A percentile compares a stretch with the other conserved stretches of the same genome.
These are phyloP conservation scores for Allantophomopsis cytisporea DNA, from an alignment of 2,329 filamentous ascomycete species.

Conservation along the genomic window DNA sequence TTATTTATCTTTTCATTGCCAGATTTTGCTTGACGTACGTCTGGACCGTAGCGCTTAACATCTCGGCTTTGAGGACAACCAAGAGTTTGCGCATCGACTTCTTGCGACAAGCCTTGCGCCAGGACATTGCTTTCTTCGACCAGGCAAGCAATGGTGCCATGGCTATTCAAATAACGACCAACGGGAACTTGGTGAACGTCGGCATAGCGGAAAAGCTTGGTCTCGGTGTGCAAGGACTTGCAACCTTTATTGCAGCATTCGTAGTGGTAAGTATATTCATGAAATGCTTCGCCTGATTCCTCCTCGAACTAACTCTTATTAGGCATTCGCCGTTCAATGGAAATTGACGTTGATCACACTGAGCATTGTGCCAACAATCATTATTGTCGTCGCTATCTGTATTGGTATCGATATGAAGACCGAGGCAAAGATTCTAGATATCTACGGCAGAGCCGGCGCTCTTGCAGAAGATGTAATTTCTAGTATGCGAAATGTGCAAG, in stretches of 20 bases:
- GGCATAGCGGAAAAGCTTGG: conserved; percentile 30
- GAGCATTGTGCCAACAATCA: too few relatives aligned
- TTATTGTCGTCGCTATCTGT: conserved; percentile 29
- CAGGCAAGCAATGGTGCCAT: conserved; percentile 74
- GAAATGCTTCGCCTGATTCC: too few relatives aligned
- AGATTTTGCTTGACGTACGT: conserved; percentile 33
- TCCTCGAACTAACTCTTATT: conserved; percentile 25
- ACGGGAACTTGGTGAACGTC: conserved; percentile 28
- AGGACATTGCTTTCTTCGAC: conserved; percentile 90
- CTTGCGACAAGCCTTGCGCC: too few relatives aligned
- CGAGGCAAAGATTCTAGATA: conserved; percentile 28
- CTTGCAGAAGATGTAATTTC: conserved; percentile 35
- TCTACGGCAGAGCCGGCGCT: conserved; percentile 26
- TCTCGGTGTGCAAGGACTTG: conserved; percentile 23
- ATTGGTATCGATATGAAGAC: conserved; percentile 22
- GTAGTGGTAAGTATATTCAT: too few relatives aligned
- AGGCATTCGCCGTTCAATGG: too few relatives aligned
- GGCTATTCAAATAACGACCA: conserved; percentile 28
- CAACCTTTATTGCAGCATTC: conserved; percentile 23
- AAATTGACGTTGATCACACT: too few relatives aligned
- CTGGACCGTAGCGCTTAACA: conserved; percentile 21
- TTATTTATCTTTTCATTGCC: conserved; percentile 39
- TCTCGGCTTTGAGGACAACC: conserved; percentile 29
- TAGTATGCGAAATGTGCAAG: conserved; percentile 33
- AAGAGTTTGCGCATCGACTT: conserved; percentile 13